Conservation (phyloP, 345 rosid species). For the Capsella bursapastoris region DNA sequence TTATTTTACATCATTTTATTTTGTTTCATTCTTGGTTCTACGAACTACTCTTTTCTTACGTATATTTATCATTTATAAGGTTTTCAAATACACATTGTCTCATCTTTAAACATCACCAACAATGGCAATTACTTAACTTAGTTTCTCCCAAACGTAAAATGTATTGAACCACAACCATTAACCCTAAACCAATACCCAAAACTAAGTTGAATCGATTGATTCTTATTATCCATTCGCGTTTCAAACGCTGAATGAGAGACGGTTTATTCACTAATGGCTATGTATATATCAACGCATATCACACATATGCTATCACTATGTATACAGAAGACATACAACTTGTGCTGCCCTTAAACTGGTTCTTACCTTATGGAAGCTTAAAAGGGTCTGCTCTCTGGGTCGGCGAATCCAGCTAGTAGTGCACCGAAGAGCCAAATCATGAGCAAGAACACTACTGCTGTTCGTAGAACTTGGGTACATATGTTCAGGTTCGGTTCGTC, state of each 20-base stretch:
- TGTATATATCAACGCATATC: constrained; percentile 10
- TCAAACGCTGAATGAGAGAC: constrained; percentile 17
- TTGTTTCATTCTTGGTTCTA: neutral
- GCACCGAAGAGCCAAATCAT: constrained; percentile 69
- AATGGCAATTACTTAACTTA: constrained; percentile 8
- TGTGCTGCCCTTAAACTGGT: neutral
- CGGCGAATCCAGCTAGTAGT: constrained; percentile 56
- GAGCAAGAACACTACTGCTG: constrained; percentile 63
- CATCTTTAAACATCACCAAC: neutral
- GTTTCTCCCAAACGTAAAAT: constrained; percentile 8
- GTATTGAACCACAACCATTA: neutral
- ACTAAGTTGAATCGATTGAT: constrained; percentile 21
- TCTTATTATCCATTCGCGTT: constrained; percentile 6
- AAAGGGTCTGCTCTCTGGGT: constrained; percentile 65
- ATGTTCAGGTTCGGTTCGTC: constrained; percentile 44
- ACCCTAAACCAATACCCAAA: constrained; percentile 19
- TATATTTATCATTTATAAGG: neutral
- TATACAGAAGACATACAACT: constrained; percentile 10
- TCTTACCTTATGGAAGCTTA: constrained; percentile 35
- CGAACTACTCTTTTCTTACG: neutral
- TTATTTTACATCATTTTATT: neutral
- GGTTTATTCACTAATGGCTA: constrained; percentile 31
- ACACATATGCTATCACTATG: constrained; percentile 14
- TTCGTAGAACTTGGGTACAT: constrained; percentile 64
- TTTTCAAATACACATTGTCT: neutral